Percentiles rank a stretch among this genome's conserved stretches.
phyloP scores from a whole-genome alignment of 371 early-diverging fungal genomes.

The Circinella minor region DNA sequence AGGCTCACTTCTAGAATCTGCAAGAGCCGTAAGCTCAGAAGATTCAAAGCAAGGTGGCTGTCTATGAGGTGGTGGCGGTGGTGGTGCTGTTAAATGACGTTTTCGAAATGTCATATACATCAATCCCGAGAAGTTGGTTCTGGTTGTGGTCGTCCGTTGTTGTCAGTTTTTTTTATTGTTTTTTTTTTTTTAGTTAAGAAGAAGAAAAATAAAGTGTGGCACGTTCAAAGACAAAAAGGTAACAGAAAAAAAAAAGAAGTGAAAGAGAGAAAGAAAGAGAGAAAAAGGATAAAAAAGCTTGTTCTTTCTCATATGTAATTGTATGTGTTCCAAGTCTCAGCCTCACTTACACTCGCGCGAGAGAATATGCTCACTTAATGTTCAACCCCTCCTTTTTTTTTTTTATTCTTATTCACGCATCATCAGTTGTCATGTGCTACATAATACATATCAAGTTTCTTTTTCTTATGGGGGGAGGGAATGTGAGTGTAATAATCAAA shows the following conservation, averaged over 20 bases:
- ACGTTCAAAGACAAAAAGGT: not conserved
- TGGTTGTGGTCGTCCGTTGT: too few relatives aligned
- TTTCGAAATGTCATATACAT: not conserved
- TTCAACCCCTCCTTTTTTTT: too few relatives aligned
- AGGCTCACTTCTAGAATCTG: not conserved
- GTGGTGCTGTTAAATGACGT: not conserved
- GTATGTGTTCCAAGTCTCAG: not conserved
- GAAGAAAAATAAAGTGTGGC: not conserved
- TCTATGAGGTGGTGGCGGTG: not conserved
- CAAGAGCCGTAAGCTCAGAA: not conserved
- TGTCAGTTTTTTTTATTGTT: too few relatives aligned
- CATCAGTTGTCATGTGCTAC: too few relatives aligned
- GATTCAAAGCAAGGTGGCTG: not conserved
- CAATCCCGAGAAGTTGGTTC: too few relatives aligned
- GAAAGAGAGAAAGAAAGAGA: not conserved
- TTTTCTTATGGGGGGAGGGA: too few relatives aligned
- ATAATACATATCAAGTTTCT: too few relatives aligned
- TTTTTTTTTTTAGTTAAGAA: too few relatives aligned
- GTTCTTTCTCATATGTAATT: not conserved
- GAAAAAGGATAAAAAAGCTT: not conserved
- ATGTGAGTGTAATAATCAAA: too few relatives aligned
- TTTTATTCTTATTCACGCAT: too few relatives aligned
- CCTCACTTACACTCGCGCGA: not conserved
- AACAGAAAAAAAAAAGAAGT: not conserved
- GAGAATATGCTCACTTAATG: too few relatives aligned